phyloP scores from a whole-genome alignment of 2,329 filamentous ascomycete genomes.

The Aspergillus brunneoviolaceus region DNA sequence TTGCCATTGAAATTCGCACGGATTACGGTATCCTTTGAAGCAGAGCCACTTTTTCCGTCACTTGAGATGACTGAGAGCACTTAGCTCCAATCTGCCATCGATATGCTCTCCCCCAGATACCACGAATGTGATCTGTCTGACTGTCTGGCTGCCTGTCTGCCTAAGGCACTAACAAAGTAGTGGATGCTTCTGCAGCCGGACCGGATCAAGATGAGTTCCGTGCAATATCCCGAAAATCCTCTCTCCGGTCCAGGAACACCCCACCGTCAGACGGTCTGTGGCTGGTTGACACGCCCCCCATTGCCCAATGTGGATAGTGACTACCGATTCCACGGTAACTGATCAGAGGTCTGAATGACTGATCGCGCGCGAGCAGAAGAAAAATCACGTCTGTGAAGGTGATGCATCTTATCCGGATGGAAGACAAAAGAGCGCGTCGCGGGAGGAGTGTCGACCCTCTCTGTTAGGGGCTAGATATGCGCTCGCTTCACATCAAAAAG shows the following conservation, averaged over 20 bases:
- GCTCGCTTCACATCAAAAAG: not conserved
- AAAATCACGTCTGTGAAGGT: not conserved
- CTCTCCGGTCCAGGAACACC: slow-evolving; percentile 3
- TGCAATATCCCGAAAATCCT: not conserved
- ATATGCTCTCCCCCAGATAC: not conserved
- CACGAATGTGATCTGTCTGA: not conserved
- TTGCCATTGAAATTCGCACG: too few species aligned
- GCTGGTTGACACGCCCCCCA: slow-evolving; percentile 2
- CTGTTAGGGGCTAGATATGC: not conserved
- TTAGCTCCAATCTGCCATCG: not conserved
- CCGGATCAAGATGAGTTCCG: slow-evolving; percentile 4
- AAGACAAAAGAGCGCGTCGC: not conserved
- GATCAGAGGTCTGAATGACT: not conserved
- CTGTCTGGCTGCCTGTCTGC: not conserved
- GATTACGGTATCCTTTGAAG: too few species aligned
- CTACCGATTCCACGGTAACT: not conserved
- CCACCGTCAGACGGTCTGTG: slow-evolving; percentile 4
- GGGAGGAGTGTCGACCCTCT: not conserved
- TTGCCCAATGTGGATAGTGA: not conserved
- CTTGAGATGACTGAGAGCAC: not conserved
- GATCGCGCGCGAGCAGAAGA: slow-evolving; percentile 1
- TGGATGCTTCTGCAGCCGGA: slow-evolving; percentile 9
- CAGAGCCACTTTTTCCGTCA: not conserved
- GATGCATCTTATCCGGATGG: slow-evolving; percentile 1
- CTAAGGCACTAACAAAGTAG: not conserved